Evolutionary conservation across 495 filamentous ascomycete species (phyloP).

Genomic region (Xylaria cubensis): DNA sequence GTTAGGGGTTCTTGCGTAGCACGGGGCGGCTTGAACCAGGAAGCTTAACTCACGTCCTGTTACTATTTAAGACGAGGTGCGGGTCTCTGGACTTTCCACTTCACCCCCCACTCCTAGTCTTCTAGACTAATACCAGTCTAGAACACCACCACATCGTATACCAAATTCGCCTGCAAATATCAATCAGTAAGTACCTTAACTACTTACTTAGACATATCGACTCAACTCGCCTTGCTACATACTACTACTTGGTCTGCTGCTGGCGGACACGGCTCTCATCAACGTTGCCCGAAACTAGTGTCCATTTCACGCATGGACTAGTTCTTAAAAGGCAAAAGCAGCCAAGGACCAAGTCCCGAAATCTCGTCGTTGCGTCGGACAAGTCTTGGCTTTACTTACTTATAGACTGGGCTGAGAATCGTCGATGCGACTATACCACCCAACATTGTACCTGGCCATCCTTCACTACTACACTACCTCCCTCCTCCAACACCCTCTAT

Average conservation of each 20-base stretch:
- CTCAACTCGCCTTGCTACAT: neutral
- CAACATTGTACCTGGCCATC: slow-evolving; percentile 5
- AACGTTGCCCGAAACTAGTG: neutral
- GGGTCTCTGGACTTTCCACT: neutral
- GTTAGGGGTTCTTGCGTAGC: neutral
- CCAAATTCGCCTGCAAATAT: neutral
- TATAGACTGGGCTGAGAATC: slow-evolving; percentile 25
- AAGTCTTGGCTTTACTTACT: slow-evolving; percentile 19
- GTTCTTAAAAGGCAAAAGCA: slow-evolving; percentile 21
- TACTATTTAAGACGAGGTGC: neutral
- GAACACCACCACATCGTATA: neutral
- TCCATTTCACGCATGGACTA: neutral
- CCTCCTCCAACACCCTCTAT: neutral
- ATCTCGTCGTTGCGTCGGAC: slow-evolving; percentile 22
- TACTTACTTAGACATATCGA: neutral
- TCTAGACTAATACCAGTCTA: neutral
- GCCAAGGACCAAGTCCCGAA: slow-evolving; percentile 26
- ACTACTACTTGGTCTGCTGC: neutral
- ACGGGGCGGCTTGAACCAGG: neutral
- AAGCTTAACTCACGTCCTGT: neutral
- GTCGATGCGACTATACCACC: slow-evolving; percentile 11
- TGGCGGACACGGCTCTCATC: neutral
- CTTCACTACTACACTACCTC: neutral
- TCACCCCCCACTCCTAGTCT: neutral
- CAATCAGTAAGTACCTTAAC: neutral